A percentile compares a stretch with the other conserved stretches of the same genome.
These are phyloP conservation scores for Podila clonocystis DNA, from an alignment of 192 early-diverging fungal species.

Conservation along the genomic window DNA sequence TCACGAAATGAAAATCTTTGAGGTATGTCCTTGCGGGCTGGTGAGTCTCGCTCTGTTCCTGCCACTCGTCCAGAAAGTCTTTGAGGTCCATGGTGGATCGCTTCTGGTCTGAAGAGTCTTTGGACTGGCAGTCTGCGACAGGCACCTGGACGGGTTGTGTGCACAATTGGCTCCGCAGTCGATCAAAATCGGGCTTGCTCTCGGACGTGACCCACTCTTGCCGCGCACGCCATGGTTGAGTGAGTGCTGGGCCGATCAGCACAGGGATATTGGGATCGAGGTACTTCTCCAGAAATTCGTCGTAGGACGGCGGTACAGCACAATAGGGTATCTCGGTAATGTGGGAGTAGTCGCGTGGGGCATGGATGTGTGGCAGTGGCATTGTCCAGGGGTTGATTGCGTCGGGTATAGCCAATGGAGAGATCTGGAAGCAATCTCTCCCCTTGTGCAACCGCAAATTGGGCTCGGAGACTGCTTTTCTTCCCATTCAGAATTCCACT, in stretches of 20 bases:
- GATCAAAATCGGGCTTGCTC: constrained; percentile 55
- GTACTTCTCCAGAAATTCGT: constrained; percentile 49
- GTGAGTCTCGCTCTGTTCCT: constrained; percentile 9
- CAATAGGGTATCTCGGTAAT: constrained; percentile 43
- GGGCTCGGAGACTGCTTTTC: not conserved
- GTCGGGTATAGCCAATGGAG: constrained; percentile 2
- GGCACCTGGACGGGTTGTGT: constrained; percentile 48
- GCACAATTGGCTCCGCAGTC: constrained; percentile 52
- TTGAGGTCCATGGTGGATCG: constrained; percentile 62
- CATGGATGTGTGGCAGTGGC: constrained; percentile 10
- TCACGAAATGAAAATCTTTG: constrained; percentile 80
- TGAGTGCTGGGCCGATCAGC: constrained; percentile 58
- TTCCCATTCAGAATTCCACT: not conserved
- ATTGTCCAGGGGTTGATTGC: not conserved
- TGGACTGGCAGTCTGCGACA: constrained; percentile 69
- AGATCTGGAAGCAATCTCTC: not conserved
- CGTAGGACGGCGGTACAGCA: constrained; percentile 49
- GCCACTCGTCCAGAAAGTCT: constrained; percentile 67
- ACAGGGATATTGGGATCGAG: constrained; percentile 61
- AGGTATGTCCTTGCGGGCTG: constrained; percentile 54
- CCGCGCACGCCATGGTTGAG: constrained; percentile 62
- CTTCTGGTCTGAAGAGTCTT: constrained; percentile 72
- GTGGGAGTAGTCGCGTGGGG: constrained; percentile 29
- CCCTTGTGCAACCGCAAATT: not conserved
- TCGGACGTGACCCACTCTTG: constrained; percentile 62